These are phyloP conservation scores for Wickerhamomyces bovis DNA, from an alignment of 805 yeast species.

Conservation along the genomic window DNA sequence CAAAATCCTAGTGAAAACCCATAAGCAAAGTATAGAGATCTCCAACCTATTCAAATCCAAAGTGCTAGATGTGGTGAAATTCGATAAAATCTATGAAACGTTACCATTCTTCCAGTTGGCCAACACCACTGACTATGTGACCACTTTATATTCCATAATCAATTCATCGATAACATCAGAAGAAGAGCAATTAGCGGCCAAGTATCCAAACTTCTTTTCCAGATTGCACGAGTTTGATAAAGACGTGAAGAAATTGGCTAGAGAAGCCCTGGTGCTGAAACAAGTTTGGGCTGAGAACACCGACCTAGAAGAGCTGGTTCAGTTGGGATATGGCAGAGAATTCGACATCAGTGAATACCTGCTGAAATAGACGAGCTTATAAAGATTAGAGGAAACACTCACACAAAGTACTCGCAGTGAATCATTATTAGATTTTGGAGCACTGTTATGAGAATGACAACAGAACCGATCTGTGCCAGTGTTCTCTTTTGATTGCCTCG, in stretches of 20 bases:
- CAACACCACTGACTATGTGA: conserved; percentile 1
- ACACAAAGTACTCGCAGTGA: no score
- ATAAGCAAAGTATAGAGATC: conserved; percentile 12
- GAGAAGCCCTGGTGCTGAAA: conserved; percentile 1
- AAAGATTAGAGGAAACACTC: no score
- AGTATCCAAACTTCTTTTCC: conserved; percentile 17
- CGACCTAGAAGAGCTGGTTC: neutral
- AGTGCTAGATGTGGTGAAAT: conserved; percentile 1
- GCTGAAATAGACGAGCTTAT: neutral
- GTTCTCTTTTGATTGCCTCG: no score
- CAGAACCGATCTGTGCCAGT: no score
- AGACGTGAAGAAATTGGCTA: conserved; percentile 8
- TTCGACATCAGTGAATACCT: neutral
- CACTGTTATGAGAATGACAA: no score
- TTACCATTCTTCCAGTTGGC: conserved; percentile 13
- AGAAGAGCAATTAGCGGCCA: conserved; percentile 9
- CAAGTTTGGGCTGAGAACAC: neutral
- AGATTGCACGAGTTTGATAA: conserved; percentile 12
- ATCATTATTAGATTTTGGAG: no score
- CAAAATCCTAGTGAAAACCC: conserved; percentile 16
- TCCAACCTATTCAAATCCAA: conserved; percentile 1
- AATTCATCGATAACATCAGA: conserved; percentile 2
- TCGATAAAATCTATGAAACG: conserved; percentile 12
- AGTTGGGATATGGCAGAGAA: neutral
- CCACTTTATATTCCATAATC: conserved; percentile 7